Evolutionary conservation across 2,329 filamentous ascomycete genomes (phyloP), one percentile per base, ranked within the genome.

Genomic region (Diaporthe ampelina): DNA sequence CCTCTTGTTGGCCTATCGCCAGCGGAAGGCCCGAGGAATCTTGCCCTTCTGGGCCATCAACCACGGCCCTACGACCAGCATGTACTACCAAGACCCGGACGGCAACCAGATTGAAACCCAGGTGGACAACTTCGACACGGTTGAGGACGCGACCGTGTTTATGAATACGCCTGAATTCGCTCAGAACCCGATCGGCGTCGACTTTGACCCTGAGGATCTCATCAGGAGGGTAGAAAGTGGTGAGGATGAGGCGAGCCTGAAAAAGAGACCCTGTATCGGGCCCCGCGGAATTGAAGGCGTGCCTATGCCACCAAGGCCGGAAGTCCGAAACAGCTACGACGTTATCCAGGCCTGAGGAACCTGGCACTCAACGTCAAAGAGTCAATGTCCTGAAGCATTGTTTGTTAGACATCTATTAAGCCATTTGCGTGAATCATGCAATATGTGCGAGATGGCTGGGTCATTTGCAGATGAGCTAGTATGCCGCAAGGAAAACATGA

Each of bases 21-120:
- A 84, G 74, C 78, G 82, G 7, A 84, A 83, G 73, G 76, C 76
- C 0, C 72, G 77, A 5, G 84, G 82, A 0, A 84, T 87, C 52
- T 11, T 78, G 29, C 87, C 87, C 0, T 19, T 81, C 5, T 87
- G 85, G 85, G 81, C 78, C 68, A 80, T 86, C 40, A 86, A 88
- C 76, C 87, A 89, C 76, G 87, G 87, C 5, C 80, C 81, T 1
- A 88, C 84, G 3, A 85, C 81, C 0, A 84, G 82, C 76, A 84
- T 88, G 26, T 88, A 88, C 78, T 88, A 88, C 77, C 75, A 76
- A 13, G 87, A 88, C 76, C 87, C 86, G 2, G 86, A 89, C 76
- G 85, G 86, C 13, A 88, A 88, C 77, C 75, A 80, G 76, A 68
- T 89, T 24, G 87, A 89, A 79, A 84, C 81, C 10, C 86, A 88